Evolutionary conservation across 2,329 filamentous ascomycete genomes (phyloP).

Genomic region (Lachnellula willkommii): DNA sequence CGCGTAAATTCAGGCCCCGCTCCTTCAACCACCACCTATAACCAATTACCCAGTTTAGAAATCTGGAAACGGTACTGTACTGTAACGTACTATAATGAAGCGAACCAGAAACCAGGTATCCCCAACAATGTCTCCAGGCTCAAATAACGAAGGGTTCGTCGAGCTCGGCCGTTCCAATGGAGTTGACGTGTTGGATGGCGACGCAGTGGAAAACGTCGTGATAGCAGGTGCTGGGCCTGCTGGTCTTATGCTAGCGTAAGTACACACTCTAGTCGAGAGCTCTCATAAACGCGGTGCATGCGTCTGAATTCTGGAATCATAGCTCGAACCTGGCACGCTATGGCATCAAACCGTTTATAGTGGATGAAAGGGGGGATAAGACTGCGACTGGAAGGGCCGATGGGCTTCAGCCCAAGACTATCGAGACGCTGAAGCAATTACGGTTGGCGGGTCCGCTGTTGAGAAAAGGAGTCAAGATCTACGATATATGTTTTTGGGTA

Average conservation of each 20-base stretch:
- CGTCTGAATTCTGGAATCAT: neutral
- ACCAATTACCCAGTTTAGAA: neutral
- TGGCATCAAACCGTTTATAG: slow-evolving; percentile 58
- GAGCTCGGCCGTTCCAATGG: slow-evolving; percentile 11
- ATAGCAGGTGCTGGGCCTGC: slow-evolving; percentile 40
- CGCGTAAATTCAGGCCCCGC: no score
- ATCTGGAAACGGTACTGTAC: neutral
- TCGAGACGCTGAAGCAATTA: slow-evolving; percentile 58
- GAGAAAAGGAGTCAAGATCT: slow-evolving; percentile 51
- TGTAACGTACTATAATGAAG: slow-evolving; percentile 7
- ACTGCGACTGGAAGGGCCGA: slow-evolving; percentile 59
- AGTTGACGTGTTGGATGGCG: neutral
- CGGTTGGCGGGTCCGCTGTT: slow-evolving; percentile 50
- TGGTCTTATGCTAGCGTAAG: slow-evolving; percentile 37
- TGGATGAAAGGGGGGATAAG: slow-evolving; percentile 64
- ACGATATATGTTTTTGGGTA: slow-evolving; percentile 57
- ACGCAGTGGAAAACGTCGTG: slow-evolving; percentile 16
- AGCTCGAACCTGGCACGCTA: slow-evolving; percentile 56
- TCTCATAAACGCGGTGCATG: neutral
- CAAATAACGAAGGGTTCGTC: slow-evolving; percentile 17
- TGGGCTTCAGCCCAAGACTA: slow-evolving; percentile 55
- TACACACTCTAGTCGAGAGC: neutral
- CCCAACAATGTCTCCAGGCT: slow-evolving; percentile 18
- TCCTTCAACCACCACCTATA: neutral
- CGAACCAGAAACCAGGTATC: slow-evolving; percentile 9